These are phyloP conservation scores for Lodderomyces margitis DNA, from an alignment of 1,139 yeast genomes.

Conservation along the genomic window DNA sequence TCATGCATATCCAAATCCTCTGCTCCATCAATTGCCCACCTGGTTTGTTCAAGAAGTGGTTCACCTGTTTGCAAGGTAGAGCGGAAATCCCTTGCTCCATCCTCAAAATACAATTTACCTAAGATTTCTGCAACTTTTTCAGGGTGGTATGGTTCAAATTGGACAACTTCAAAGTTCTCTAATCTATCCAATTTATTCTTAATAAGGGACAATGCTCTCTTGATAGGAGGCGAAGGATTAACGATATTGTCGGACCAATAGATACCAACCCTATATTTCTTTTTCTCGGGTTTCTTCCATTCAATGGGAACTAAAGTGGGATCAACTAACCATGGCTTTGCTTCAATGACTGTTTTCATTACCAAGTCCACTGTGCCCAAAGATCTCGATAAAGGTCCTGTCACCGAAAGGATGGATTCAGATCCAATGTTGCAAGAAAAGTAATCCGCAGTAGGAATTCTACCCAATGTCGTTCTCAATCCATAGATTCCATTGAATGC, in stretches of 20 bases:
- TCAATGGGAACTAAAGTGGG: conserved; percentile 17
- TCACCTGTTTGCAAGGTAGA: conserved; percentile 20
- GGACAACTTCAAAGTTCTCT: conserved; percentile 18
- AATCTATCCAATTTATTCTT: conserved; percentile 14
- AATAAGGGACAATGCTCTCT: conserved; percentile 22
- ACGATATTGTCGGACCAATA: conserved; percentile 19
- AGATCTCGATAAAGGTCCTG: conserved; percentile 44
- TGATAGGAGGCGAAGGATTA: conserved; percentile 22
- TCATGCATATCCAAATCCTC: conserved; percentile 16
- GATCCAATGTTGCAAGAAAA: conserved; percentile 25
- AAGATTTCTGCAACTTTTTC: conserved; percentile 16
- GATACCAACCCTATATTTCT: conserved; percentile 19
- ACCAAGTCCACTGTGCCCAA: conserved; percentile 25
- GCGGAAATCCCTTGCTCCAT: conserved; percentile 23
- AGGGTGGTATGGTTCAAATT: conserved; percentile 19
- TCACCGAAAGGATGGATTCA: conserved; percentile 42
- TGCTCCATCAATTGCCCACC: conserved; percentile 19
- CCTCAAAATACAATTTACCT: conserved; percentile 21
- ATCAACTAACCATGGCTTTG: conserved; percentile 24
- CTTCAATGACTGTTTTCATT: conserved; percentile 26
- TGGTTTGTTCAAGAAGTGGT: conserved; percentile 21
- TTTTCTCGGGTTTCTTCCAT: conserved; percentile 18
- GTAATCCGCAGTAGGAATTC: conserved; percentile 21
- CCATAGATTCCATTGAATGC: conserved; percentile 29
- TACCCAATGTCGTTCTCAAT: conserved; percentile 21